Conservation (phyloP, 805 yeast genomes). For the Hanseniaspora pseudoguilliermondii region DNA sequence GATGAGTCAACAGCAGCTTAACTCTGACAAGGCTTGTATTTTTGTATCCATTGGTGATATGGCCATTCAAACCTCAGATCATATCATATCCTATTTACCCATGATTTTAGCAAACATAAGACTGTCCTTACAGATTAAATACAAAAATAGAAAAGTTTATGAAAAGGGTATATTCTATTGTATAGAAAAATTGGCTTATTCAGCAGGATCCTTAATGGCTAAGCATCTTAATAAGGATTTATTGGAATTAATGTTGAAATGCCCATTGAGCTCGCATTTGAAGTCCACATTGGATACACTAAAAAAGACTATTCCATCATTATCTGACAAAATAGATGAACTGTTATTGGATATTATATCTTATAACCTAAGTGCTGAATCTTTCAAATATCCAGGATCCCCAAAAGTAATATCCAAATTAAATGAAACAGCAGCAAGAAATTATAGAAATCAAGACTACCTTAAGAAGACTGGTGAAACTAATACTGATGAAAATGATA, state of each 20-base stretch:
- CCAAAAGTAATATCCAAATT: slow-evolving; percentile 53
- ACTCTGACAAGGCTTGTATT: slow-evolving; percentile 56
- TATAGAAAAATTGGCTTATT: slow-evolving; percentile 68
- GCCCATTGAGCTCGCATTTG: slow-evolving; percentile 75
- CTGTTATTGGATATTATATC: slow-evolving; percentile 61
- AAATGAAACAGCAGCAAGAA: slow-evolving; percentile 55
- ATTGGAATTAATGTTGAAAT: slow-evolving; percentile 62
- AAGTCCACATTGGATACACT: slow-evolving; percentile 59
- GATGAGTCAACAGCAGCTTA: slow-evolving; percentile 11
- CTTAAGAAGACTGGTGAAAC: slow-evolving; percentile 49
- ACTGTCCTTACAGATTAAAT: slow-evolving; percentile 51
- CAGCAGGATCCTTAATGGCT: slow-evolving; percentile 87
- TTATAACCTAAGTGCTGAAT: slow-evolving; percentile 64
- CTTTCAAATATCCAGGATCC: slow-evolving; percentile 74
- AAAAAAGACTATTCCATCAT: slow-evolving; percentile 62
- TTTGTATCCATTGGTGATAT: slow-evolving; percentile 75
- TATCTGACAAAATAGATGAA: slow-evolving; percentile 59
- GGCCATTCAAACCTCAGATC: slow-evolving; percentile 60
- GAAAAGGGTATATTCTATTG: slow-evolving; percentile 84
- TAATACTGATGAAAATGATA: slow-evolving; percentile 35
- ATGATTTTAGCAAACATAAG: slow-evolving; percentile 73
- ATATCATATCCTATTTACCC: slow-evolving; percentile 76
- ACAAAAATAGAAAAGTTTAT: slow-evolving; percentile 51
- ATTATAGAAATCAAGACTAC: slow-evolving; percentile 63
- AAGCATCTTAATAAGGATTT: slow-evolving; percentile 76